These are phyloP conservation scores for Podaxis mareebaensis DNA, from an alignment of 768 basidiomycete genomes.

Conservation along the genomic window DNA sequence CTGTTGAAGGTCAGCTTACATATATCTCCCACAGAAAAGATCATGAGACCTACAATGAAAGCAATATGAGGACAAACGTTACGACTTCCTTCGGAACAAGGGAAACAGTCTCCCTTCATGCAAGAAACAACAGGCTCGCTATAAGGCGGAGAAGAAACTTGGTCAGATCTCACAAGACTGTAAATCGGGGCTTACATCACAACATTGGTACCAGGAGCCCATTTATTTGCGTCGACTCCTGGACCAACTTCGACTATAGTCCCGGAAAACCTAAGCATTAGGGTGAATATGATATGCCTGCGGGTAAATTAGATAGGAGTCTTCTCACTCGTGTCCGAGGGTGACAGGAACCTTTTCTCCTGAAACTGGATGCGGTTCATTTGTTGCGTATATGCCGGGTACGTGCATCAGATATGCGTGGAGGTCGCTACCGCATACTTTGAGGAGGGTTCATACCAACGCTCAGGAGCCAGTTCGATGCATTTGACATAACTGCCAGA, in stretches of 20 bases:
- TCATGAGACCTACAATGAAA: conserved; percentile 34
- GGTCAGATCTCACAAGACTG: neutral
- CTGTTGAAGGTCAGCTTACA: conserved; percentile 22
- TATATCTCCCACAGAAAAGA: neutral
- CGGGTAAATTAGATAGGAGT: neutral
- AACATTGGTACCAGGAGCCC: conserved; percentile 35
- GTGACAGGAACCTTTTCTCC: conserved; percentile 41
- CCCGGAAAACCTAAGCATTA: conserved; percentile 31
- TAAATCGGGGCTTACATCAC: conserved; percentile 26
- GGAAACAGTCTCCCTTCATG: conserved; percentile 32
- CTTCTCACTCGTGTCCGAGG: conserved; percentile 46
- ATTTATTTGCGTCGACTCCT: conserved; percentile 33
- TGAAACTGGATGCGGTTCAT: conserved; percentile 35
- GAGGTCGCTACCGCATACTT: conserved; percentile 49
- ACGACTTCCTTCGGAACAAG: conserved; percentile 32
- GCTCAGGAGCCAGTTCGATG: neutral
- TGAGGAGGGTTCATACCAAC: neutral
- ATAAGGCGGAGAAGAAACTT: neutral
- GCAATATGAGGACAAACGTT: conserved; percentile 35
- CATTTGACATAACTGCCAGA: conserved; percentile 3
- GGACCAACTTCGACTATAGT: conserved; percentile 35
- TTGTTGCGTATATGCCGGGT: conserved; percentile 25
- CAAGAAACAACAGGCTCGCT: conserved; percentile 47
- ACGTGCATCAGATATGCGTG: conserved; percentile 38
- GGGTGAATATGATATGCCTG: neutral